A percentile compares a stretch with the other conserved stretches of the same genome.
Evolutionary conservation across 768 basidiomycete species (phyloP).

Genomic region (Amanita muscaria): DNA sequence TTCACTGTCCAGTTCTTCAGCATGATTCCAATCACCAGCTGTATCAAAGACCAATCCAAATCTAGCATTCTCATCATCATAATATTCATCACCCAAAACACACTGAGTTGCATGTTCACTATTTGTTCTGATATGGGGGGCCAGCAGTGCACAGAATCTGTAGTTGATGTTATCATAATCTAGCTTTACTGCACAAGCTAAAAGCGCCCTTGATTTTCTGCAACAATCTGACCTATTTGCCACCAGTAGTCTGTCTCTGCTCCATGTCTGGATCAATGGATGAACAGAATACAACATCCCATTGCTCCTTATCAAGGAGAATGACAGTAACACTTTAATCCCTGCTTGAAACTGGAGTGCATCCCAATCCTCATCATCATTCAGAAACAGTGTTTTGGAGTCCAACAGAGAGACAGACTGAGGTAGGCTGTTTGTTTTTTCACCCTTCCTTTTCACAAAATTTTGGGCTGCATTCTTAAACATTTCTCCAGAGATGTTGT

Average conservation of each 20-base stretch:
- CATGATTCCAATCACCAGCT: neutral
- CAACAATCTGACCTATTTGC: neutral
- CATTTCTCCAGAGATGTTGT: constrained; percentile 10
- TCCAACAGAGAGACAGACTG: neutral
- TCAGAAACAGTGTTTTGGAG: neutral
- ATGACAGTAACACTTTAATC: constrained; percentile 11
- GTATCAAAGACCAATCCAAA: neutral
- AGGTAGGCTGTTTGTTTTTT: neutral
- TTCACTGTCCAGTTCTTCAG: neutral
- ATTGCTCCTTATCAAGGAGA: constrained; percentile 12
- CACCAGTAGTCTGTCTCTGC: neutral
- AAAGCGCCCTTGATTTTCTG: neutral
- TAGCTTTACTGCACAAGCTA: constrained; percentile 2
- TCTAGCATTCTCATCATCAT: constrained; percentile 1
- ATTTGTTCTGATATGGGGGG: constrained; percentile 12
- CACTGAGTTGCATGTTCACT: too few species aligned
- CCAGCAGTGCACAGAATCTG: neutral
- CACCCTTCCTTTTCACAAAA: neutral
- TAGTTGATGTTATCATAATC: neutral
- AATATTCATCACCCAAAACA: neutral
- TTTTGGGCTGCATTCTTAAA: constrained; percentile 10
- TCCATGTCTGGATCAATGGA: constrained; percentile 10
- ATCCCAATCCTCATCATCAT: constrained; percentile 9
- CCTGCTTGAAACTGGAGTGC: constrained; percentile 8
- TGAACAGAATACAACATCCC: constrained; percentile 8